Percentiles rank a stretch among this genome's conserved stretches.
These are phyloP conservation scores for Rhizopogon vesiculosus DNA, from an alignment of 768 basidiomycete species.

Conservation along the genomic window DNA sequence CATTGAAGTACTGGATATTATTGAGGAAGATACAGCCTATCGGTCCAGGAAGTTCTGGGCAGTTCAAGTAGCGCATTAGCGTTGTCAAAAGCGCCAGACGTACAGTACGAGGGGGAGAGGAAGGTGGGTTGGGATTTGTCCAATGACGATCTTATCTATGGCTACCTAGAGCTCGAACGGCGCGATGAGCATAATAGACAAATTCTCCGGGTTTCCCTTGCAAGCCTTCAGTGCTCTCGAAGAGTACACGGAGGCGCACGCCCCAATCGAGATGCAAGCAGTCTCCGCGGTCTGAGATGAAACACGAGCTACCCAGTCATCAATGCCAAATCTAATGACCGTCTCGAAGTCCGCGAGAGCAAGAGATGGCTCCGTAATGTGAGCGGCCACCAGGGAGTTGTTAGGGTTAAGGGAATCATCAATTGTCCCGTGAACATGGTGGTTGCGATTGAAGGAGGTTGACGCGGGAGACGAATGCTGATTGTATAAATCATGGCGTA, in stretches of 20 bases:
- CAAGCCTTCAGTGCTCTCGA: conserved; percentile 22
- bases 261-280: conserved; percentile 15
- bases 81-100: no score
- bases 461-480: no score
- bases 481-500: conserved; percentile 14
- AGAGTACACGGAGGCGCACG: conserved; percentile 24
- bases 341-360: conserved; percentile 34
- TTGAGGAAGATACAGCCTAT: no score
- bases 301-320: conserved; percentile 28
- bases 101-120: not conserved
- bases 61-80: no score
- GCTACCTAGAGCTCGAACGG: conserved; percentile 33
- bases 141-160: conserved; percentile 22
- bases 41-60: no score
- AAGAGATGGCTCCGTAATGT: conserved; percentile 10
- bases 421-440: conserved; percentile 9
- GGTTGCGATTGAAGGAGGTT: not conserved
- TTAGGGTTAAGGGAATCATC: conserved; percentile 12
- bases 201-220: conserved; percentile 29
- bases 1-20: no score
- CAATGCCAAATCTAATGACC: conserved; percentile 24
- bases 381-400: conserved; percentile 7
- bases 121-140: conserved; percentile 9
- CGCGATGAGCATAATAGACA: conserved; percentile 39
- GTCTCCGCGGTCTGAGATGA: not conserved